A percentile compares a stretch with the other conserved stretches of the same genome.
phyloP scores from a whole-genome alignment of 2,329 filamentous ascomycete species.

The Fusarium sp. region DNA sequence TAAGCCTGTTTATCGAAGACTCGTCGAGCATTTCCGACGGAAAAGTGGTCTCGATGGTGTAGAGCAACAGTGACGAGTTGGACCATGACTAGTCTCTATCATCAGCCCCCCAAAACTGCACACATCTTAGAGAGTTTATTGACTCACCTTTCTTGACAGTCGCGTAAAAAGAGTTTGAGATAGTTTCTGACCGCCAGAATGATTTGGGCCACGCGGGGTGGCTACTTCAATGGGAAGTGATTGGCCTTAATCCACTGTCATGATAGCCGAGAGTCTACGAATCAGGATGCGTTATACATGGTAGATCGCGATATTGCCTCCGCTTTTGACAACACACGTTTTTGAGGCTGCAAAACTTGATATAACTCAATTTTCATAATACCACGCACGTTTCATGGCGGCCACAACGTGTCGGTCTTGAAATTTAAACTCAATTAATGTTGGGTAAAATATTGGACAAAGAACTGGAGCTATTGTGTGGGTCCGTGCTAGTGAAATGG shows the following conservation, averaged over 20 bases:
- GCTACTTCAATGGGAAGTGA: conserved; percentile 8
- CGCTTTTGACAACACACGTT: not conserved
- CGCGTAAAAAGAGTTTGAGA: not conserved
- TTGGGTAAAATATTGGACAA: too few relatives aligned
- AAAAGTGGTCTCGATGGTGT: conserved; percentile 46
- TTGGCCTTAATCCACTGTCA: conserved; percentile 5
- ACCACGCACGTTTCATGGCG: not conserved
- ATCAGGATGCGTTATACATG: not conserved
- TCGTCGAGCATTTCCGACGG: conserved; percentile 37
- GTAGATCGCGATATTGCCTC: not conserved
- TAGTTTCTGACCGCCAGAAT: conserved; percentile 3
- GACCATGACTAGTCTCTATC: conserved; percentile 14
- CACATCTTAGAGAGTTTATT: too few relatives aligned
- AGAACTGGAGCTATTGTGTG: not conserved
- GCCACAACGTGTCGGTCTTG: too few relatives aligned
- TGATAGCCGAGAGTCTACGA: conserved; percentile 3
- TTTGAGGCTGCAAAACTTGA: not conserved
- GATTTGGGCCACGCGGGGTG: not conserved
- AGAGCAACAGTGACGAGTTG: conserved; percentile 43
- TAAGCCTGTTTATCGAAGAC: conserved; percentile 47
- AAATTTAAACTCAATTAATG: not conserved
- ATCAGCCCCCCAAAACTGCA: too few relatives aligned
- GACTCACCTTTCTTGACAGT: not conserved
- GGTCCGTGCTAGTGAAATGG: not conserved
- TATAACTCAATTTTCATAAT: not conserved